Evolutionary conservation across 2,329 filamentous ascomycete species (phyloP), one percentile per base, ranked within the genome.

Genomic region (Xylaria sp.): DNA sequence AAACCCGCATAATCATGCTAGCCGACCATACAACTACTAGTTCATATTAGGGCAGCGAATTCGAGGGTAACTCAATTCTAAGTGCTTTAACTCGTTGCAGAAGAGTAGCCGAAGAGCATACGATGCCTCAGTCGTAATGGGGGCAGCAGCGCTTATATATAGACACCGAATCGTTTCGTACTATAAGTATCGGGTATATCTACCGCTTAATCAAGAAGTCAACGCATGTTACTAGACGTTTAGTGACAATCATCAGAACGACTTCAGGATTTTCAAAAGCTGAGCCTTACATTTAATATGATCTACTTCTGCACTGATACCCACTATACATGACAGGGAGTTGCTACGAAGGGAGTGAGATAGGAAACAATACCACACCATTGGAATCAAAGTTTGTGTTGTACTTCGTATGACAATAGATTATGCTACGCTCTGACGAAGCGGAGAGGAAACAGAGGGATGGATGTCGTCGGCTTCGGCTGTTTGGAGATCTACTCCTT

Each of bases 61-160:
- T 93, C 76, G 83, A 90, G 73, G 86, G 83, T 74, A 98, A 85
- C 87, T 86, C 65, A 89, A 91, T 77, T 97, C 94, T 85, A 90
- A 97, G 80, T 98, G 92, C 83, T 94, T 93, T 80, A 95, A 99
- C 77, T 96, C 96, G 1, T 98, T 96, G 81, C 95, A 98, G 80
- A 7, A 95, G 97, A 76, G 94, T 93, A 7, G 95, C 96, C 91
- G 74, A 88, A 88, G 78, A 98, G 94, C 81, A 90, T 98, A 74
- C 91, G 89, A 79, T 98, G 96, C 78, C 83, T 98, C 78, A 91
- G 94, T 78, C 89, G 96, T 25, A 99, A 99, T 80, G 90, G 87
- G 23, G 94, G 93, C 15, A 94, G 98, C 78, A 88, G 90, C 73
- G 85, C 90, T n/a, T 46, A 46, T 46, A 15, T n/a, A 46, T n/a